Percentiles rank a stretch among this genome's conserved stretches.
Conservation (phyloP, 2,329 filamentous ascomycete genomes). For the Trichoderma cornu-damae region DNA sequence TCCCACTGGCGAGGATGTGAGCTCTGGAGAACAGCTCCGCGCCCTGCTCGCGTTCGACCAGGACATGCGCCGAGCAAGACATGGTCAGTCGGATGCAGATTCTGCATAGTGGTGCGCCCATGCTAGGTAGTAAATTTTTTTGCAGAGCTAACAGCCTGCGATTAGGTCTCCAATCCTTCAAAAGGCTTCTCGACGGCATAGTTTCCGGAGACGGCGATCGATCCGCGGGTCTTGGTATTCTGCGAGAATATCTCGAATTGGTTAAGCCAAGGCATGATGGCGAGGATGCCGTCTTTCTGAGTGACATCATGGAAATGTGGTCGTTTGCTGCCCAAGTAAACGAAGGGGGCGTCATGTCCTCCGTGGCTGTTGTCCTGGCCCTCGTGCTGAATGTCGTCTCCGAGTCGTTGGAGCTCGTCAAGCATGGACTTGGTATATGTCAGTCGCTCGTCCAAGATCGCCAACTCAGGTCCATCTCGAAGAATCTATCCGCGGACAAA, state of each 20-base stretch:
- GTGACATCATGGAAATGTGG: conserved; percentile 84
- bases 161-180: conserved; percentile 62
- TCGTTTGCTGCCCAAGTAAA: conserved; percentile 73
- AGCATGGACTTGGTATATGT: conserved; percentile 72
- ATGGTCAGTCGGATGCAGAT: conserved; percentile 43
- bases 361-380: conserved; percentile 73
- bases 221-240: conserved; percentile 47
- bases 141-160: not conserved
- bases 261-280: conserved; percentile 44
- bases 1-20: conserved; percentile 57
- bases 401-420: conserved; percentile 64
- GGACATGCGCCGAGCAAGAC: conserved; percentile 60
- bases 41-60: conserved; percentile 66
- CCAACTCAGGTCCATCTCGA: conserved; percentile 74
- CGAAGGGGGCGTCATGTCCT: conserved; percentile 74
- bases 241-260: conserved; percentile 63
- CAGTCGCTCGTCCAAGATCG: conserved; percentile 75
- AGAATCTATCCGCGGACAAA: conserved; percentile 73
- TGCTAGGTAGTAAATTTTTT: too few relatives aligned
- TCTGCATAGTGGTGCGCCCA: not conserved
- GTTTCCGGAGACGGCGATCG: conserved; percentile 43
- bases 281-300: conserved; percentile 57
- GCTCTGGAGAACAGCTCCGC: conserved; percentile 61
- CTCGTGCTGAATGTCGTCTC: conserved; percentile 77
- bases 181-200: conserved; percentile 64